Percentiles rank a stretch among this genome's conserved stretches.
phyloP scores from a whole-genome alignment of 1,139 yeast species.

The Scheffersomyces parashehatae region DNA sequence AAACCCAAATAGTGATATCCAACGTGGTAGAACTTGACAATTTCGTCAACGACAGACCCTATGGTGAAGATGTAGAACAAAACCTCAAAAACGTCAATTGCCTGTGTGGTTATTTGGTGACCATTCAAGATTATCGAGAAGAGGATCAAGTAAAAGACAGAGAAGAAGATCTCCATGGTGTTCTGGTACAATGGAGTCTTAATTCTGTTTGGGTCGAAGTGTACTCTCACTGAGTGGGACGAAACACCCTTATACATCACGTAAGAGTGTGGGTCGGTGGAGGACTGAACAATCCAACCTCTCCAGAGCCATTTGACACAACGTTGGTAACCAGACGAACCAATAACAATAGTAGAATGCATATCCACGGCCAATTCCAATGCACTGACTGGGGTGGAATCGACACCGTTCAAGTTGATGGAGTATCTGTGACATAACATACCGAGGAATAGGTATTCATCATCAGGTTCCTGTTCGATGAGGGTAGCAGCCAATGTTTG shows the following conservation, averaged over 20 bases:
- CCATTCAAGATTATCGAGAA: constrained; percentile 68
- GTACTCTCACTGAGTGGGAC: constrained; percentile 57
- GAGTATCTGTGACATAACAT: constrained; percentile 77
- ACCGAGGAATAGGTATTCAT: constrained; percentile 69
- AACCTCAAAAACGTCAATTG: constrained; percentile 47
- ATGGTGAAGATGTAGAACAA: constrained; percentile 65
- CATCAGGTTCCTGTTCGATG: constrained; percentile 60
- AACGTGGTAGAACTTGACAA: constrained; percentile 70
- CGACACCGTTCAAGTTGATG: constrained; percentile 63
- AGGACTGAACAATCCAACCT: constrained; percentile 85
- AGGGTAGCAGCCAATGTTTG: constrained; percentile 69
- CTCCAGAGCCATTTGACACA: constrained; percentile 91
- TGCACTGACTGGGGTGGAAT: constrained; percentile 65
- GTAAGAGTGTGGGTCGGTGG: constrained; percentile 68
- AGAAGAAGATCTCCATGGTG: constrained; percentile 64
- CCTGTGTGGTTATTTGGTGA: constrained; percentile 31
- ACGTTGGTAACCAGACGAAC: constrained; percentile 80
- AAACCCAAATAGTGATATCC: constrained; percentile 74
- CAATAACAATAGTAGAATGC: constrained; percentile 76
- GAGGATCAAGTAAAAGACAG: constrained; percentile 61
- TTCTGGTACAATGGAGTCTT: constrained; percentile 86
- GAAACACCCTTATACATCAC: constrained; percentile 63
- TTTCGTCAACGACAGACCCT: constrained; percentile 68
- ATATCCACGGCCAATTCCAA: constrained; percentile 84
- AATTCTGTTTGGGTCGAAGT: constrained; percentile 80